phyloP scores from a whole-genome alignment of 768 basidiomycete species.

The Neoboletus subvelutipes region DNA sequence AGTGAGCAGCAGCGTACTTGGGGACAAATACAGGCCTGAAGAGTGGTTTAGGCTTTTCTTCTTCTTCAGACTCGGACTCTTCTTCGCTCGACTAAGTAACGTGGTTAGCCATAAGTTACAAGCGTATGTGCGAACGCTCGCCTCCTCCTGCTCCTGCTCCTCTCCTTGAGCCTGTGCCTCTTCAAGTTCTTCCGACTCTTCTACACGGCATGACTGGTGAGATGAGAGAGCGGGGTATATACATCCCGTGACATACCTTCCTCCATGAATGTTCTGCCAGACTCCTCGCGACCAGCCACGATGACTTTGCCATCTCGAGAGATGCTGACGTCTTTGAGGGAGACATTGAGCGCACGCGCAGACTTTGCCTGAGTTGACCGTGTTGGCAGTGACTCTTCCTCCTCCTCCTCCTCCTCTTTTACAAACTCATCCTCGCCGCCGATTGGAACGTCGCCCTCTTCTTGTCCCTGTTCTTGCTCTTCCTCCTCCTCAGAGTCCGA shows the following conservation, averaged over 20 bases:
- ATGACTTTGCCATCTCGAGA: constrained; percentile 78
- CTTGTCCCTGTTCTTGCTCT: no score
- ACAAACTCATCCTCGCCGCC: constrained; percentile 56
- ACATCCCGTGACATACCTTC: constrained; percentile 38
- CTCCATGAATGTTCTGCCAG: constrained; percentile 68
- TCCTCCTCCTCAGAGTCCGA: constrained; percentile 69
- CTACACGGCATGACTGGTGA: constrained; percentile 8
- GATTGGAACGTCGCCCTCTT: constrained; percentile 60
- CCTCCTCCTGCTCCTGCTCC: constrained; percentile 38
- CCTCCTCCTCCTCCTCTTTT: constrained; percentile 47
- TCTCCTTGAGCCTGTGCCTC: constrained; percentile 43
- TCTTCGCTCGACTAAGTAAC: constrained; percentile 78
- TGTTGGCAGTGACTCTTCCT: constrained; percentile 44
- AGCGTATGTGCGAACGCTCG: constrained; percentile 26
- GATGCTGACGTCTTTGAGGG: constrained; percentile 78
- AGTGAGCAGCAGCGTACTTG: constrained; percentile 57
- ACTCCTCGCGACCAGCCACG: constrained; percentile 76
- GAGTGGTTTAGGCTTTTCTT: constrained; percentile 67
- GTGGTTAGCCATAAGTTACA: constrained; percentile 17
- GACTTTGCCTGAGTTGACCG: constrained; percentile 34
- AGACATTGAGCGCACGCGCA: constrained; percentile 63
- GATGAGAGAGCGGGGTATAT: constrained; percentile 7
- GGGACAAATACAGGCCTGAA: constrained; percentile 94
- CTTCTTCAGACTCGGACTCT: constrained; percentile 73
- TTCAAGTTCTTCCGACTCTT: constrained; percentile 40